phyloP scores from a whole-genome alignment of 345 rosid genomes.

The Odontarrhena argentea region DNA sequence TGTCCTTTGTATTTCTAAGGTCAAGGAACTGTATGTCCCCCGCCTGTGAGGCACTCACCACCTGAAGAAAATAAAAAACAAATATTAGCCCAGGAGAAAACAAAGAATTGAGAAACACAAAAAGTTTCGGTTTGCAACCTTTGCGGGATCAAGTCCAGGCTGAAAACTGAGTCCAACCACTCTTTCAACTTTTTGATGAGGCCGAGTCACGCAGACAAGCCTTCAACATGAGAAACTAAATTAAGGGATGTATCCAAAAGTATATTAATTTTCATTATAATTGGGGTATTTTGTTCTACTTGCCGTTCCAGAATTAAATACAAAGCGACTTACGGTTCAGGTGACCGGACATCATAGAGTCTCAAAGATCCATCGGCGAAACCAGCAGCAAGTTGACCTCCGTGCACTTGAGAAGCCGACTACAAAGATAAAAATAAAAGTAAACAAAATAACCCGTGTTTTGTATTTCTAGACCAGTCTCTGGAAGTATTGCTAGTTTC shows the following conservation, averaged over 20 bases:
- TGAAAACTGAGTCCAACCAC: conserved; percentile 95
- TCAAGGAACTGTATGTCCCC: conserved; percentile 94
- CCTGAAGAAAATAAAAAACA: conserved; percentile 45
- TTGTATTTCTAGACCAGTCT: conserved; percentile 11
- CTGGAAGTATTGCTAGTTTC: conserved; percentile 17
- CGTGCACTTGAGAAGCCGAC: conserved; percentile 97
- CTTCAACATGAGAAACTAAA: conserved; percentile 45
- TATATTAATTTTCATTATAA: conserved; percentile 2
- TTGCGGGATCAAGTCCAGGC: conserved; percentile 91
- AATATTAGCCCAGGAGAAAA: not conserved
- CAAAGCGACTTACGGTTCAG: conserved; percentile 71
- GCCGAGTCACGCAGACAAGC: conserved; percentile 72
- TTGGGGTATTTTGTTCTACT: conserved; percentile 6
- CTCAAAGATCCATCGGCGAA: conserved; percentile 89
- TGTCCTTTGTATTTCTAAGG: conserved; percentile 59
- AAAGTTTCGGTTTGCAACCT: conserved; percentile 50
- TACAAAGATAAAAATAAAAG: conserved; percentile 36
- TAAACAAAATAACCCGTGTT: conserved; percentile 15
- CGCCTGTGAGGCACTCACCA: conserved; percentile 95
- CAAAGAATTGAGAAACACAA: conserved; percentile 10
- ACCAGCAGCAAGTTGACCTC: conserved; percentile 86
- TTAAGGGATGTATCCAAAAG: conserved; percentile 14
- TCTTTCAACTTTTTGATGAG: conserved; percentile 75
- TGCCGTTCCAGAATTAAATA: not conserved
- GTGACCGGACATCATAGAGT: conserved; percentile 86